These are phyloP conservation scores for Solioccasus polychromus DNA, from an alignment of 768 basidiomycete species.

Conservation along the genomic window DNA sequence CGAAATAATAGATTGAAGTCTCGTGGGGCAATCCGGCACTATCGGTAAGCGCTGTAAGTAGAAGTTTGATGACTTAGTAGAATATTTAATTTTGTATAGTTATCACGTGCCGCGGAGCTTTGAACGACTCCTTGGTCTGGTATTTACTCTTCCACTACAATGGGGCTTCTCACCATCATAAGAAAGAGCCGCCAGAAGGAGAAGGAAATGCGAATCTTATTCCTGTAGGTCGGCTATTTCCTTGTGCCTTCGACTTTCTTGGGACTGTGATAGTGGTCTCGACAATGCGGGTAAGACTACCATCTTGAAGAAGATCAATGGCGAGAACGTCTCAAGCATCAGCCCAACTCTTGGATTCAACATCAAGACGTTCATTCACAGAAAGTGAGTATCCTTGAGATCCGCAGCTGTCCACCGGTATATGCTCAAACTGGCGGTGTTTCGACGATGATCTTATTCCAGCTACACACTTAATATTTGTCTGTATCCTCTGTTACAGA, in stretches of 20 bases:
- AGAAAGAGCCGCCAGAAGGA: conserved; percentile 95
- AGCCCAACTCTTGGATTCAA: conserved; percentile 98
- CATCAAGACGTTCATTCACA: conserved; percentile 93
- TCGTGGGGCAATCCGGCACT: too few species aligned
- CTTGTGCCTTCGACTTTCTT: conserved; percentile 11
- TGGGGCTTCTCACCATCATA: conserved; percentile 97
- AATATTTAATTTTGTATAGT: too few species aligned
- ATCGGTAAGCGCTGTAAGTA: too few species aligned
- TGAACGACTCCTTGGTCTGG: not conserved
- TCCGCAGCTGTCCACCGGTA: conserved; percentile 14
- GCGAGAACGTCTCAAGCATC: conserved; percentile 83
- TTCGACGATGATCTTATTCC: conserved; percentile 24
- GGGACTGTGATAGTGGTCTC: conserved; percentile 63
- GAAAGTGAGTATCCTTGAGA: conserved; percentile 57
- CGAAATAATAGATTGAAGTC: too few species aligned
- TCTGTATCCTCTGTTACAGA: conserved; percentile 20
- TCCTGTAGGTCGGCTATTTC: conserved; percentile 57
- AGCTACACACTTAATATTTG: conserved; percentile 46
- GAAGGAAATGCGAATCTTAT: conserved; percentile 93
- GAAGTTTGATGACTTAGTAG: too few species aligned
- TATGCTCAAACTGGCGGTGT: conserved; percentile 19
- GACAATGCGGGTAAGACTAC: conserved; percentile 99
- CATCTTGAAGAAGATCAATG: conserved; percentile 91
- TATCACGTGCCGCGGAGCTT: conserved; percentile 6
- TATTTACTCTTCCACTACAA: conserved; percentile 32